Percentiles rank a stretch among this genome's conserved stretches.
These are phyloP conservation scores for Crithidia sp. DNA, from an alignment of 208 protist species.

Conservation along the genomic window DNA sequence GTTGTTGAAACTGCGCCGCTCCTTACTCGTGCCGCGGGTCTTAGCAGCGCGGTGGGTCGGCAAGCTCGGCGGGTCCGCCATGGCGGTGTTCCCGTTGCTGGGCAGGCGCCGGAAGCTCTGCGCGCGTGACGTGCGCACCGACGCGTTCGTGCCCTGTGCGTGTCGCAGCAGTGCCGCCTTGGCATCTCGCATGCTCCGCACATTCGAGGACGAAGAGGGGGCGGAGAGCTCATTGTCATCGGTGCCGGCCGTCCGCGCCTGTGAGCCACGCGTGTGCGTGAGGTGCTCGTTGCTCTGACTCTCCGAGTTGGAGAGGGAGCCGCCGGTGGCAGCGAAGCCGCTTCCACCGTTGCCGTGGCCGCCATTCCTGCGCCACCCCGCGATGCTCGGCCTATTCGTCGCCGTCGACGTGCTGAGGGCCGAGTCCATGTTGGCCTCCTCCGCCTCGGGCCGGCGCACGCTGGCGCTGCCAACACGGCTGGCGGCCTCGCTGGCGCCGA, in stretches of 20 bases:
- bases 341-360: background rate
- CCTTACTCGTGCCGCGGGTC: constrained; percentile 3
- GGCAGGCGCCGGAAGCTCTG: constrained; percentile 26
- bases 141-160: constrained; percentile 17
- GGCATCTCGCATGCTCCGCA: constrained; percentile 30
- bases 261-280: constrained; percentile 10
- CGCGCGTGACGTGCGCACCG: constrained; percentile 16
- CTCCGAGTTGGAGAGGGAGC: constrained; percentile 24
- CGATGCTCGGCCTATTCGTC: background rate
- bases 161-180: constrained; percentile 31
- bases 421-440: constrained; percentile 3
- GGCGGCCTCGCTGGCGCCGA: constrained; percentile 8
- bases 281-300: constrained; percentile 20
- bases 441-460: constrained; percentile 11
- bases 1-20: constrained; percentile 13
- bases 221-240: constrained; percentile 3
- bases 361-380: background rate
- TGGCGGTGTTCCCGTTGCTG: constrained; percentile 27
- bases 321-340: background rate
- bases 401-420: background rate
- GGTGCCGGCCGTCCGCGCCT: background rate
- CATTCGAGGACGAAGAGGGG: background rate
- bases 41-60: constrained; percentile 7
- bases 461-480: constrained; percentile 19
- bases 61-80: background rate